Conservation (phyloP, 257 asterid species). For the Salvia rosmarinus region DNA sequence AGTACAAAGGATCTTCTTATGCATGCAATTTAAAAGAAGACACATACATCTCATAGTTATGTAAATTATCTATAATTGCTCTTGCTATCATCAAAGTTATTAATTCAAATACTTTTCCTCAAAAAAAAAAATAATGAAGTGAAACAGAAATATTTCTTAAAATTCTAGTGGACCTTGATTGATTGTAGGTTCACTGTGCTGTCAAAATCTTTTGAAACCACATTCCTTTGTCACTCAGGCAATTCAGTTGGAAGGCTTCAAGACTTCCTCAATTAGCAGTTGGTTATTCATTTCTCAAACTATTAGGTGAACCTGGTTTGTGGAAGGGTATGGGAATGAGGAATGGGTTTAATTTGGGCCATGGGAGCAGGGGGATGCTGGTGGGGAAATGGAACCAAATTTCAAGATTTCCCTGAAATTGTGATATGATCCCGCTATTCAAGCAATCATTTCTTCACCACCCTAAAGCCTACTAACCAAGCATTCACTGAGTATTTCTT, state of each 20-base stretch:
- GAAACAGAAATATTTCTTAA: background rate
- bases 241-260: background rate
- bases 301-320: background rate
- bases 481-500: background rate
- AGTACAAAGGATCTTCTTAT: background rate
- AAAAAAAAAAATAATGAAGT: constrained; percentile 16
- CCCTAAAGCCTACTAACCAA: background rate
- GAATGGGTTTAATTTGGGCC: background rate
- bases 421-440: background rate
- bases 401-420: background rate
- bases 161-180: constrained; percentile 1
- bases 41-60: constrained; percentile 10
- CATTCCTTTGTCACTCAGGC: background rate
- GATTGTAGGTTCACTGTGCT: background rate
- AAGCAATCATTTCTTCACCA: background rate
- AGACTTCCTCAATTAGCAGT: constrained; percentile 8
- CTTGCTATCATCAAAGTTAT: constrained; percentile 16
- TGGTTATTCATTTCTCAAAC: constrained; percentile 16
- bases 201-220: background rate
- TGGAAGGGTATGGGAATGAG: background rate
- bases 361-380: background rate
- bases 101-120: background rate
- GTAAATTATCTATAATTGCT: background rate
- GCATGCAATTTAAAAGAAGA: constrained; percentile 17
- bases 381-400: background rate